Evolutionary conservation across 305 asterid species (phyloP).

Genomic region (Fraxinus platypoda): DNA sequence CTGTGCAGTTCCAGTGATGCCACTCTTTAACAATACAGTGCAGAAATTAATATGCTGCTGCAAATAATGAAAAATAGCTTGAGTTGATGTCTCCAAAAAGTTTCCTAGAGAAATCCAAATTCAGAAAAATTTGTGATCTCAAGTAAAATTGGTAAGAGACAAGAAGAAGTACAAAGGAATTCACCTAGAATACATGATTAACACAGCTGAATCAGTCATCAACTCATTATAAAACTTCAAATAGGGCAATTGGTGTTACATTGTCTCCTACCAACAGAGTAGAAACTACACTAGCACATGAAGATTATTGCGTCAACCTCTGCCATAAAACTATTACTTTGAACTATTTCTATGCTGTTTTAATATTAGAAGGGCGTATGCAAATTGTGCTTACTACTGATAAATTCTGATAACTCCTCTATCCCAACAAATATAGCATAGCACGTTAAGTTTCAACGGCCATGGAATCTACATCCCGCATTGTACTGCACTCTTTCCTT

Average conservation of each 20-base stretch:
- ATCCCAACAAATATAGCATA: background rate
- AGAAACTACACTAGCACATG: background rate
- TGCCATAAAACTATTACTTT: background rate
- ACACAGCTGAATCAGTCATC: background rate
- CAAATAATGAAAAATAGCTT: background rate
- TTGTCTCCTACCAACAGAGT: background rate
- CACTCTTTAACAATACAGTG: background rate
- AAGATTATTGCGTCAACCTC: slow-evolving; percentile 13
- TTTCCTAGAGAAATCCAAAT: background rate
- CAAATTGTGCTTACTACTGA: background rate
- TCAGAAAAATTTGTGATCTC: background rate
- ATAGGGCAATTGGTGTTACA: background rate
- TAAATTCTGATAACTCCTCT: background rate
- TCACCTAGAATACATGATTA: background rate
- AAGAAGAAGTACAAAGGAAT: background rate
- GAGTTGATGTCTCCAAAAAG: background rate
- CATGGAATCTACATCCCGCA: background rate
- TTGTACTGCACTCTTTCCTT: background rate
- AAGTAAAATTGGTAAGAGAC: background rate
- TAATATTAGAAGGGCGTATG: background rate
- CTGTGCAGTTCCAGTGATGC: background rate
- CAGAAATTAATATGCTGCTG: background rate
- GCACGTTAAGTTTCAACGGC: background rate
- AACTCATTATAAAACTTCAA: background rate
- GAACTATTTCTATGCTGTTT: slow-evolving; percentile 10